These are phyloP conservation scores for Aspergillus felis DNA, from an alignment of 2,329 filamentous ascomycete species.

Conservation along the genomic window DNA sequence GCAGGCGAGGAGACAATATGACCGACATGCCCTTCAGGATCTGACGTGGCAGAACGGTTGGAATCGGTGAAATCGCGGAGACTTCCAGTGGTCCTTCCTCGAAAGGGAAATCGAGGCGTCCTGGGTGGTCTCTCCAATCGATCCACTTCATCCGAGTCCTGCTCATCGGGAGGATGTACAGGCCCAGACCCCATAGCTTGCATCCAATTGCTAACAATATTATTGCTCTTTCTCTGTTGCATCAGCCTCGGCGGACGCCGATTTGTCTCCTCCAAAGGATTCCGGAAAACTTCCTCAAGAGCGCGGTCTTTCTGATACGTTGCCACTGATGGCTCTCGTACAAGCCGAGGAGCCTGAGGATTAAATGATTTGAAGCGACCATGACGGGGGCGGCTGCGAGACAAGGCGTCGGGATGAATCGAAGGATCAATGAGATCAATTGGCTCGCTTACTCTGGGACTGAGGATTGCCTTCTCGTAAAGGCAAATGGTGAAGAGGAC, in stretches of 20 bases:
- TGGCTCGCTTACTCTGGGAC: constrained; percentile 71
- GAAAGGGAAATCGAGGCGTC: constrained; percentile 50
- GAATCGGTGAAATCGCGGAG: constrained; percentile 49
- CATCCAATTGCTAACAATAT: constrained; percentile 89
- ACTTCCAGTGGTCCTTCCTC: constrained; percentile 21
- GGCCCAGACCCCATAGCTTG: constrained; percentile 58
- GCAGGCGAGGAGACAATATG: constrained; percentile 30
- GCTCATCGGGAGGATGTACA: constrained; percentile 56
- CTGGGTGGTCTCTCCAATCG: constrained; percentile 52
- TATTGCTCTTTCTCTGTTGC: constrained; percentile 68
- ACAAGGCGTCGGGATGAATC: constrained; percentile 47
- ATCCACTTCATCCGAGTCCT: constrained; percentile 57
- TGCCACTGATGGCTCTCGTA: constrained; percentile 80
- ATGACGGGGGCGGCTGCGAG: constrained; percentile 57
- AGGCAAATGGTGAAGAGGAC: constrained; percentile 80
- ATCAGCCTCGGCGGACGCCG: constrained; percentile 55
- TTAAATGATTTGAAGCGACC: constrained; percentile 65
- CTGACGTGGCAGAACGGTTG: constrained; percentile 53
- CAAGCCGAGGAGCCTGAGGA: constrained; percentile 56
- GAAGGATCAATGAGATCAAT: constrained; percentile 79
- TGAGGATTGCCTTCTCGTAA: constrained; percentile 79
- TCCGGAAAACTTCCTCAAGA: constrained; percentile 84
- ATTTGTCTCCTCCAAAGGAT: constrained; percentile 62
- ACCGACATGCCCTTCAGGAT: constrained; percentile 49
- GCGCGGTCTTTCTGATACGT: constrained; percentile 88